Evolutionary conservation across 768 basidiomycete species (phyloP), one percentile per base, ranked within the genome.

Genomic region (Rhizopogon rudus): DNA sequence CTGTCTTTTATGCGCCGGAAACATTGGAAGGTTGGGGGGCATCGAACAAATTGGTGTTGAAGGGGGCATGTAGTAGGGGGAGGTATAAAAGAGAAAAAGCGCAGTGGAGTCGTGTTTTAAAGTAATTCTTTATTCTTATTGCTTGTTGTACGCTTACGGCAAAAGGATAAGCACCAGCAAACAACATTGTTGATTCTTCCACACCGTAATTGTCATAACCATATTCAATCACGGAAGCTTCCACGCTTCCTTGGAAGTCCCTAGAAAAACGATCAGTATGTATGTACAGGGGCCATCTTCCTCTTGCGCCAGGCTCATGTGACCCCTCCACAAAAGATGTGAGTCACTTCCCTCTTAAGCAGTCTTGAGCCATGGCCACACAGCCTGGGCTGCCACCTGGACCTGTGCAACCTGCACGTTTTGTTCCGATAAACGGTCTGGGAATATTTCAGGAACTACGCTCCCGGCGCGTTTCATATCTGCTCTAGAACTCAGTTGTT

Each of bases 101-200:
- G 66, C 68, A 61, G 62, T 57, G 54, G 64, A 61, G 65, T 67
- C 68, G 70, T 68, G 70, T 66, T 67, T 64, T 58, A 66, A 55
- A 55, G 54, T 51, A 62, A 63, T 60, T 71, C 35, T 37, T 37
- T 37, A 63, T 60, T 71, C 65, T 70, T 64, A 62, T 49, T 62
- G 64, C 61, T 71, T 69, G 65, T 71, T 70, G 67, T 66, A 62
- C 54, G 54, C 61, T 70, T 70, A 70, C 68, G 70, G 68, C 68
- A 70, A 61, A 61, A 57, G 70, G 57, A 67, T 70, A 70, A 70
- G 68, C 68, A 70, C 53, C 56, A 22, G 62, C 68, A 70, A 70
- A 70, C 68, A 70, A 70, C 51, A 65, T 52, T 43, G 68, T 71
- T 70, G 61, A 69, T 55, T 57, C 49, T 43, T 51, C 53, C 53